These are phyloP conservation scores for Dillenia suffruticosa DNA, from an alignment of 164 flowering plant species.

Conservation along the genomic window DNA sequence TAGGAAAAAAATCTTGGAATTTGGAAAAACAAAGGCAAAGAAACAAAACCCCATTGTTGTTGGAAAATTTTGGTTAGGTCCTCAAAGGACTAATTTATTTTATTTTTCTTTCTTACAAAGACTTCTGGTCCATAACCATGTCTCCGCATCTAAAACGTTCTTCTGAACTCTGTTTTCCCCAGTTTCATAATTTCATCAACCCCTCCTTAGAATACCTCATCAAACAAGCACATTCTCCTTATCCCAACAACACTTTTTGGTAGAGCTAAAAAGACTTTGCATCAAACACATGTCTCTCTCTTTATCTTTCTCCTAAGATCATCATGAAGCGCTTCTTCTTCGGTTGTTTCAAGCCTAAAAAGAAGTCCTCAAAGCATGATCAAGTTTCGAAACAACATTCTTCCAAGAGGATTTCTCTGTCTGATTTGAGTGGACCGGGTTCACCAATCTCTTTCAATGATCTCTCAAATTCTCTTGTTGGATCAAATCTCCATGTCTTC, in stretches of 20 bases:
- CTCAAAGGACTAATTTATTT: too few relatives aligned
- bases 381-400: conserved; percentile 19
- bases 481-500: conserved; percentile 54
- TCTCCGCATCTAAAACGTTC: too few relatives aligned
- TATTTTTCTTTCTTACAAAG: too few relatives aligned
- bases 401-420: conserved; percentile 40
- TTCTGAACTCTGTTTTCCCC: too few relatives aligned
- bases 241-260: background rate
- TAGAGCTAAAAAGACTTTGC: too few relatives aligned
- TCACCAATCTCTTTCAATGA: conserved; percentile 44
- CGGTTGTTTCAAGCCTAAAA: conserved; percentile 22
- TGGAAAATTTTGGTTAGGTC: too few relatives aligned
- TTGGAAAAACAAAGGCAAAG: too few relatives aligned
- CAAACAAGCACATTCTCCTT: background rate
- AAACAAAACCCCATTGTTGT: too few relatives aligned
- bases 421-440: conserved; percentile 48
- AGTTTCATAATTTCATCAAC: too few relatives aligned
- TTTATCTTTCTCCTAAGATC: conserved; percentile 12
- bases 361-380: conserved; percentile 4
- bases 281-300: background rate
- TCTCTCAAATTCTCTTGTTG: conserved; percentile 49
- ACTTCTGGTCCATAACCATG: too few relatives aligned
- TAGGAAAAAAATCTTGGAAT: too few relatives aligned
- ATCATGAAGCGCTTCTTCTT: conserved; percentile 21
- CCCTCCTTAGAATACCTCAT: too few relatives aligned